Percentiles rank a stretch among this genome's conserved stretches.
Evolutionary conservation across 2,329 filamentous ascomycete genomes (phyloP).

Genomic region (Arthrobotrys megalospora): DNA sequence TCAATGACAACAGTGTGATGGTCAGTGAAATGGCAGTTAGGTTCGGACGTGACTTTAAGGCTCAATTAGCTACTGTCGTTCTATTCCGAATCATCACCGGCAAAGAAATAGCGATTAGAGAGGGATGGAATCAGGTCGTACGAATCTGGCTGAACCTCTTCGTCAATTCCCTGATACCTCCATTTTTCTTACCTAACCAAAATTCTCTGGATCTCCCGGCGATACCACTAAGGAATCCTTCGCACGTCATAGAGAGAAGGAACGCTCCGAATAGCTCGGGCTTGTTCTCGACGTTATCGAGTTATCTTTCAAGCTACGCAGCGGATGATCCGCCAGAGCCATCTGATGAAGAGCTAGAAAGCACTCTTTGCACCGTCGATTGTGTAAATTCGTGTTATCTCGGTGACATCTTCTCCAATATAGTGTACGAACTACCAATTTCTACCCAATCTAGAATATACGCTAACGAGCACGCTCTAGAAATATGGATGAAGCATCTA

Average conservation of each 20-base stretch:
- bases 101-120: conserved; percentile 81
- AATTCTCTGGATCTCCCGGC: conserved; percentile 79
- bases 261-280: conserved; percentile 83
- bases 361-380: conserved; percentile 92
- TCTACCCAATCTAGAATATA: neutral
- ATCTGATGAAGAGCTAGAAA: conserved; percentile 96
- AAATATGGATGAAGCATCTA: conserved; percentile 57
- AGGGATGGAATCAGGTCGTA: conserved; percentile 87
- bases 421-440: conserved; percentile 75
- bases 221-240: conserved; percentile 91
- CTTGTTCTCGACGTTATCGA: conserved; percentile 93
- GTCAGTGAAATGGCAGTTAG: conserved; percentile 97
- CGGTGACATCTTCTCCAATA: conserved; percentile 84
- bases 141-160: conserved; percentile 96
- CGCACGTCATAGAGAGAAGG: conserved; percentile 91
- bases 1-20: conserved; percentile 93
- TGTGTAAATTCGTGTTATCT: conserved; percentile 93
- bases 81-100: conserved; percentile 91
- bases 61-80: conserved; percentile 94
- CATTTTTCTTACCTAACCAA: conserved; percentile 78
- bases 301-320: conserved; percentile 98
- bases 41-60: conserved; percentile 92
- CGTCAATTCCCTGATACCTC: conserved; percentile 90
- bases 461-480: conserved; percentile 30
- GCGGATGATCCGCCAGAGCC: conserved; percentile 98